Evolutionary conservation across 352 stramenopile species (phyloP).

Genomic region (Saprolegnia parasitica): DNA sequence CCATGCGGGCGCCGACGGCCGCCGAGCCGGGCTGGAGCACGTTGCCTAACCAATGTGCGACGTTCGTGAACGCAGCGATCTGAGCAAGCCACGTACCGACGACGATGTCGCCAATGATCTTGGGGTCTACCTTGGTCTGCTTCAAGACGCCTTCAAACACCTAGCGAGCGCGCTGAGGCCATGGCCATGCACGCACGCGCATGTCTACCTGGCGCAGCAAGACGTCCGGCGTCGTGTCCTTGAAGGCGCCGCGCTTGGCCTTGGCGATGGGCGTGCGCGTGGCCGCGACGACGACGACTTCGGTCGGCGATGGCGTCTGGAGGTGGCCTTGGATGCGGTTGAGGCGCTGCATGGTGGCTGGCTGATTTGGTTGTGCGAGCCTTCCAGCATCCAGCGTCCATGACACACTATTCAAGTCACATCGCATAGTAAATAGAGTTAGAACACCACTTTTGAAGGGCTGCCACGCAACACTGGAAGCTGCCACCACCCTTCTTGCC

Average conservation of each 20-base stretch:
- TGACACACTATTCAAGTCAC: background rate
- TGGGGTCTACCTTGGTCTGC: conserved; percentile 73
- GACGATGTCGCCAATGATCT: conserved; percentile 71
- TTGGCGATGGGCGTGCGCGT: conserved; percentile 85
- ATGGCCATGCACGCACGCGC: background rate
- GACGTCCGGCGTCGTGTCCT: conserved; percentile 89
- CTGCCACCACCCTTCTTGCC: no score
- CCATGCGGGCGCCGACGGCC: conserved; percentile 73
- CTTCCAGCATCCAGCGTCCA: background rate
- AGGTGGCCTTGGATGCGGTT: conserved; percentile 69
- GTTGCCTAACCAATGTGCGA: conserved; percentile 40
- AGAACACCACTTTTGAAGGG: no score
- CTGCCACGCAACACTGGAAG: no score
- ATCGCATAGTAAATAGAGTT: no score
- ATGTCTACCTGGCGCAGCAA: conserved; percentile 61
- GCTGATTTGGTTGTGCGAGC: conserved; percentile 3
- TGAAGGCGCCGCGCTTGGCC: conserved; percentile 83
- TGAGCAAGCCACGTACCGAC: conserved; percentile 40
- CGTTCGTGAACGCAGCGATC: background rate
- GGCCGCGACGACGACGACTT: conserved; percentile 83
- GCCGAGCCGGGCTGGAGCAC: conserved; percentile 77
- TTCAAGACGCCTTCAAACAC: conserved; percentile 79
- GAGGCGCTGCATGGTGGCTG: conserved; percentile 56
- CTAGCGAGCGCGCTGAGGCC: conserved; percentile 12
- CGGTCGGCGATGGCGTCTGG: conserved; percentile 31